Evolutionary conservation across 225 moss, liverwort and hornwort species (phyloP).

Genomic region (Marchantia paleacea): DNA sequence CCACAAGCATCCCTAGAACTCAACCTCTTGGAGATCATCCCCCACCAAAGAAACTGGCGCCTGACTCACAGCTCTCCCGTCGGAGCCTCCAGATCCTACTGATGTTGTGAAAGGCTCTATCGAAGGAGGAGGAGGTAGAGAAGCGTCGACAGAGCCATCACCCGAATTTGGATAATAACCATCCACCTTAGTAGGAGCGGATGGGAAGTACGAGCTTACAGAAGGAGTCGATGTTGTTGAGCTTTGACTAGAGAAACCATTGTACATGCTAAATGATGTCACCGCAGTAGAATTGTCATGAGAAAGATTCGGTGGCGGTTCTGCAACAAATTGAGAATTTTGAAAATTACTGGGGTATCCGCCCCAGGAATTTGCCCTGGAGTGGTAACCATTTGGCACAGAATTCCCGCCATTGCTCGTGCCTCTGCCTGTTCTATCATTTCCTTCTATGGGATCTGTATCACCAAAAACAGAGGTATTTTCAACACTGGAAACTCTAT

Average conservation of each 20-base stretch:
- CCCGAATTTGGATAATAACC: constrained; percentile 45
- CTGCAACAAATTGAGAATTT: constrained; percentile 43
- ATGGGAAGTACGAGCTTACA: constrained; percentile 50
- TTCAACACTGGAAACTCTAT: constrained; percentile 44
- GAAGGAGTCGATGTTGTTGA: constrained; percentile 28
- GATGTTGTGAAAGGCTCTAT: constrained; percentile 40
- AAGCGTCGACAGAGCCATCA: constrained; percentile 37
- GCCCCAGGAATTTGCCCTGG: constrained; percentile 90
- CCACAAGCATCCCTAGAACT: constrained; percentile 52
- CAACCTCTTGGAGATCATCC: constrained; percentile 98
- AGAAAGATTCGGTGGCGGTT: constrained; percentile 29
- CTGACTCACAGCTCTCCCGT: constrained; percentile 49
- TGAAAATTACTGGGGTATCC: constrained; percentile 84
- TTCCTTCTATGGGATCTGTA: constrained; percentile 34
- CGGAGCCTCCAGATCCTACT: constrained; percentile 29
- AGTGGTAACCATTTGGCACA: constrained; percentile 54
- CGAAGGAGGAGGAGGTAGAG: constrained; percentile 45
- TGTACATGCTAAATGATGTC: constrained; percentile 43
- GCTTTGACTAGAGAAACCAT: constrained; percentile 45
- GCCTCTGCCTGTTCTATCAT: constrained; percentile 31
- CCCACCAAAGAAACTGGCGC: constrained; percentile 62
- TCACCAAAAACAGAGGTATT: constrained; percentile 39
- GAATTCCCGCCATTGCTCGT: constrained; percentile 32
- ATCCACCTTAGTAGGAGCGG: constrained; percentile 45
- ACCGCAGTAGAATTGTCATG: constrained; percentile 35